Conservation (phyloP, 257 asterid genomes). For the Paulownia fortunei region DNA sequence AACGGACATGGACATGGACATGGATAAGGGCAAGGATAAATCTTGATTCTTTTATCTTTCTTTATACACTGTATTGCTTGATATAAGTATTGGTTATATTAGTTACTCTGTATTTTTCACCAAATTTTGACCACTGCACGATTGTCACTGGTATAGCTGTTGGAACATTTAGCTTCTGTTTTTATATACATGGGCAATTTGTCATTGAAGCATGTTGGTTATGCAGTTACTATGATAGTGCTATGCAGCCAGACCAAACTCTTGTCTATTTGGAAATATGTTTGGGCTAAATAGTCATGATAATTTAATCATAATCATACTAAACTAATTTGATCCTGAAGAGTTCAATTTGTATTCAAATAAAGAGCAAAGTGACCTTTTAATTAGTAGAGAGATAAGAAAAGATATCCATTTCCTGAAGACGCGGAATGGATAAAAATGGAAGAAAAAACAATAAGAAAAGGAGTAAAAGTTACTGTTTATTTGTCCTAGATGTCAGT, state of each 20-base stretch:
- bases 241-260: neutral
- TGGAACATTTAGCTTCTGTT: conserved; percentile 5
- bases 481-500: neutral
- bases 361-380: neutral
- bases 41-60: conserved; percentile 14
- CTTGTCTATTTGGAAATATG: neutral
- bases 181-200: conserved; percentile 12
- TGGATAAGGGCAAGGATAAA: too few relatives aligned
- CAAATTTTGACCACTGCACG: neutral
- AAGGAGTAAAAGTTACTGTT: neutral
- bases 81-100: neutral
- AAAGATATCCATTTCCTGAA: neutral
- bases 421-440: neutral
- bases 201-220: neutral
- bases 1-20: neutral
- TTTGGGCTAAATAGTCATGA: neutral
- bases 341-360: neutral
- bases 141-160: neutral
- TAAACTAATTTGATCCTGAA: neutral
- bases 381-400: neutral
- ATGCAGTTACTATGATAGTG: neutral
- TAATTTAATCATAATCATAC: neutral
- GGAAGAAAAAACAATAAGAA: neutral
- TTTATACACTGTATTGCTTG: conserved; percentile 13
- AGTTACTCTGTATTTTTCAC: neutral